Conservation (phyloP, 2,329 filamentous ascomycete species). For the Fusarium nodosum region DNA sequence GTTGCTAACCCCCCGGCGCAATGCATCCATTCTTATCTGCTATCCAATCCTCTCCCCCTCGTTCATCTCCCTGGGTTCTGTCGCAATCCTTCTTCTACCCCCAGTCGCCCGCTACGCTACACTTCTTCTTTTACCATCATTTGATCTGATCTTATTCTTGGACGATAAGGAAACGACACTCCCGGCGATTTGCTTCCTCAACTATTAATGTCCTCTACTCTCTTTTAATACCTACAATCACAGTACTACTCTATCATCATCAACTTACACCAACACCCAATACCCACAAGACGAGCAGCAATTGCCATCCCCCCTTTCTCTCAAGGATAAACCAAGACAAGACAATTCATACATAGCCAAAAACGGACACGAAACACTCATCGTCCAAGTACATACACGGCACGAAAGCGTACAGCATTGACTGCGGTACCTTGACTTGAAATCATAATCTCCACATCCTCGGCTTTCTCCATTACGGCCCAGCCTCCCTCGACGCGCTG, state of each 20-base stretch:
- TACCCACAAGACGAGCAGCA: slow-evolving; percentile 20
- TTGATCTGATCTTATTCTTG: slow-evolving; percentile 47
- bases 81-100: slow-evolving; percentile 46
- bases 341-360: slow-evolving; percentile 28
- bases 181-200: slow-evolving; percentile 48
- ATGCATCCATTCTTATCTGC: slow-evolving; percentile 35
- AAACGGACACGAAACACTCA: slow-evolving; percentile 35
- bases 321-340: slow-evolving; percentile 26
- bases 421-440: slow-evolving; percentile 35
- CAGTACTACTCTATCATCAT: neutral
- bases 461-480: slow-evolving; percentile 29
- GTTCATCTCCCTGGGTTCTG: slow-evolving; percentile 27
- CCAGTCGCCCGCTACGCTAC: slow-evolving; percentile 45
- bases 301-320: slow-evolving; percentile 36
- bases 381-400: slow-evolving; percentile 14
- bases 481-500: slow-evolving; percentile 37
- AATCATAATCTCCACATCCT: slow-evolving; percentile 40
- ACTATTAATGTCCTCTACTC: slow-evolving; percentile 41
- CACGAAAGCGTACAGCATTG: slow-evolving; percentile 43
- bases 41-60: slow-evolving; percentile 42
- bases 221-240: slow-evolving; percentile 41
- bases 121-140: slow-evolving; percentile 46
- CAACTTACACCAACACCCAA: slow-evolving; percentile 18
- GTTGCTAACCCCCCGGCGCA: slow-evolving; percentile 16
- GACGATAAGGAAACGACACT: slow-evolving; percentile 49